Conservation (phyloP, 495 filamentous ascomycete genomes). For the Choiromyces venosus region DNA sequence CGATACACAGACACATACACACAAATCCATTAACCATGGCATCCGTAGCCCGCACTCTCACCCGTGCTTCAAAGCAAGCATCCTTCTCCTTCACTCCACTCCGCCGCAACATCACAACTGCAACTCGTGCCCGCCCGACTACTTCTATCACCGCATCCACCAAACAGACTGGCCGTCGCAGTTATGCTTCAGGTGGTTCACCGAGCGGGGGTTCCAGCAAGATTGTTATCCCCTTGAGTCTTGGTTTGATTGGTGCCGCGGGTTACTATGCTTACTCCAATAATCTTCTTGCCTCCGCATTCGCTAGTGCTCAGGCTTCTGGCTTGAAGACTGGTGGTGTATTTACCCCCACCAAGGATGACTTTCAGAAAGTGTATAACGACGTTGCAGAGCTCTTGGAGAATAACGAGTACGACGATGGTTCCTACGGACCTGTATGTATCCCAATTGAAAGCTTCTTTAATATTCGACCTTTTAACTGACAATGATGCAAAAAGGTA, state of each 20-base stretch:
- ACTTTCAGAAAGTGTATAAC: constrained; percentile 96
- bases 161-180: constrained; percentile 48
- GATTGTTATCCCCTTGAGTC: constrained; percentile 53
- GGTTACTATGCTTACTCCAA: constrained; percentile 66
- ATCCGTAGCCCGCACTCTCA: constrained; percentile 51
- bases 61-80: constrained; percentile 43
- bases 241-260: constrained; percentile 60
- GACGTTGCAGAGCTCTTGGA: constrained; percentile 71
- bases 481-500: constrained; percentile 52
- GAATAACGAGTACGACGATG: constrained; percentile 94
- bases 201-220: constrained; percentile 50
- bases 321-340: constrained; percentile 49
- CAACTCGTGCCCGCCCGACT: constrained; percentile 47
- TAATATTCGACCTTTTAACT: constrained; percentile 13
- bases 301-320: constrained; percentile 40
- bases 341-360: constrained; percentile 70
- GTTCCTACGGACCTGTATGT: constrained; percentile 80
- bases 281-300: constrained; percentile 46
- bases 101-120: constrained; percentile 31
- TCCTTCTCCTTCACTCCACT: constrained; percentile 23
- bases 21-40: constrained; percentile 49
- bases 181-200: constrained; percentile 67
- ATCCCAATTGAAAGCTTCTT: constrained; percentile 13
- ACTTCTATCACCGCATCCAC: constrained; percentile 46
- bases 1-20: not conserved